A percentile compares a stretch with the other conserved stretches of the same genome.
These are phyloP conservation scores for Cryptosporidium viatorum DNA, from an alignment of 169 alveolate genomes.

Conservation along the genomic window DNA sequence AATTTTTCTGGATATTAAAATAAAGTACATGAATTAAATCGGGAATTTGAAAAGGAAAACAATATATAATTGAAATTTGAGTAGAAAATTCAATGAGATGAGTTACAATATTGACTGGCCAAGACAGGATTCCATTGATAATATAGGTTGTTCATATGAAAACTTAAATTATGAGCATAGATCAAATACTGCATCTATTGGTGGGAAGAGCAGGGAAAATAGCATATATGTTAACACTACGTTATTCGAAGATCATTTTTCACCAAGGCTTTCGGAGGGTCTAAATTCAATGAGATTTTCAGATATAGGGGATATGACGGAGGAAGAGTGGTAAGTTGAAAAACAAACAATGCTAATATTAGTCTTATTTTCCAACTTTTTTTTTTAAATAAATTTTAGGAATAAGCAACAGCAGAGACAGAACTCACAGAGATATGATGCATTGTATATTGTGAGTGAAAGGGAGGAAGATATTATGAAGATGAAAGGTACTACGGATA, in stretches of 20 bases:
- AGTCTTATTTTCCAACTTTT: not conserved
- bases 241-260: slow-evolving; percentile 30
- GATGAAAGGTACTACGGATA: not conserved
- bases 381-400: slow-evolving; percentile 6
- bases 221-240: not conserved
- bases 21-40: not conserved
- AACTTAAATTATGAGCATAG: slow-evolving; percentile 20
- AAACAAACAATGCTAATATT: not conserved
- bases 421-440: slow-evolving; percentile 31
- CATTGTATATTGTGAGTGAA: slow-evolving; percentile 18
- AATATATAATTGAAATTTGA: no score
- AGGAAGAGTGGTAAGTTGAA: slow-evolving; percentile 65
- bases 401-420: slow-evolving; percentile 70
- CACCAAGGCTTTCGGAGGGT: slow-evolving; percentile 63
- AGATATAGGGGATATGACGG: slow-evolving; percentile 62
- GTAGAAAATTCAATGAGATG: not conserved
- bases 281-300: slow-evolving; percentile 66
- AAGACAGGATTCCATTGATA: slow-evolving; percentile 30
- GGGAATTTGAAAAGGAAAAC: not conserved
- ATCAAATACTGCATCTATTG: not conserved
- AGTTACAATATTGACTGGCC: slow-evolving; percentile 25
- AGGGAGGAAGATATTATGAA: not conserved
- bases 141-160: slow-evolving; percentile 32
- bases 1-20: not conserved
- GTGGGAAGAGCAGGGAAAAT: slow-evolving; percentile 14